Base-by-base conservation (phyloP, 2,329 filamentous ascomycete genomes). In the Xylariales sp. region DNA sequence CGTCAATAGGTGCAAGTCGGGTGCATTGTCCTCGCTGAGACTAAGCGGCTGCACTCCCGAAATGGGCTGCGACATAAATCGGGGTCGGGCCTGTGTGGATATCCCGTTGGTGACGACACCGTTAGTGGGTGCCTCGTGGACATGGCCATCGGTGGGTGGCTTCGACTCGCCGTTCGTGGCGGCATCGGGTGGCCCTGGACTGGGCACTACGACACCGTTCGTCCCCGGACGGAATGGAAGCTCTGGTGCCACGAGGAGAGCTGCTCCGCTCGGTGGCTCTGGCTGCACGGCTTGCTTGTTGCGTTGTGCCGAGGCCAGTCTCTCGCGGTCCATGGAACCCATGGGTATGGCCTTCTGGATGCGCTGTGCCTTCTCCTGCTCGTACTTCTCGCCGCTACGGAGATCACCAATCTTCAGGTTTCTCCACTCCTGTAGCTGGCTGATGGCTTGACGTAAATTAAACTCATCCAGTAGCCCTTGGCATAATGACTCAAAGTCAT, bases 361-460 rank as follows among this genome's bases (percentile, higher is more conserved):
- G 12, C 96, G 88, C 64, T 87, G 82, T 41, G 91, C 85, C 81
- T 98, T 99, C 70, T 98, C 96, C 18, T 88, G 84, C 80, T 99
- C 96, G 77, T 96, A 99, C 78, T 95, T 97, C 78, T 97, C 93
- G 36, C 96, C 96, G 30, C 90, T 90, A 64, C 91, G 90, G 10
- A 99, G 85, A 70, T 97, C 94, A 0, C 91, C 91, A 69, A 99
- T 96, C 23, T 91, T 89, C 81, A 93, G 88, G 54, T 88, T 88
- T 39, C 96, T 90, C 96, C 96, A 99, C 76, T 98, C 96, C 77
- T 98, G 95, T 2, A 99, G 84, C 78, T 98, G 95, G 0, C 87
- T 72, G 67, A 99, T 97, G 45, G 96, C 96, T 76, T 97, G 90
- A 1, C 96, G 90, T 18, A 99, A 83, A 73, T 97, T 97, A 71